These are phyloP conservation scores for Lentinula boryana DNA, from an alignment of 768 basidiomycete genomes.

Conservation along the genomic window DNA sequence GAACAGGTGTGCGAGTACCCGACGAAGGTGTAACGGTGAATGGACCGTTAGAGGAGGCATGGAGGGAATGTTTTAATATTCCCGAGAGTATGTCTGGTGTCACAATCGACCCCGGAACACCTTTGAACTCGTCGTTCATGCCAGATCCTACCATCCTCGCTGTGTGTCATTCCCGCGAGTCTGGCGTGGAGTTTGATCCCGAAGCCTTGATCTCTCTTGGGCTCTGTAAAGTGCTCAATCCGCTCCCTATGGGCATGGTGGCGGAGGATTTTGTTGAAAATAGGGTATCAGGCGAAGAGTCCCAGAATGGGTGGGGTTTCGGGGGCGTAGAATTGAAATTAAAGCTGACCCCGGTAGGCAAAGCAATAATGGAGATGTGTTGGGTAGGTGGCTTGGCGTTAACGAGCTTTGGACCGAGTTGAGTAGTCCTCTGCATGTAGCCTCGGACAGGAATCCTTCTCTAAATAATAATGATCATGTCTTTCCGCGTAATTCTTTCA, in stretches of 20 bases:
- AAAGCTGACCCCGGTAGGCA: slow-evolving; percentile 45
- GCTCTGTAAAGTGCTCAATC: slow-evolving; percentile 34
- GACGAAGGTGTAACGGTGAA: slow-evolving; percentile 63
- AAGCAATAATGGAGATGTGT: slow-evolving; percentile 51
- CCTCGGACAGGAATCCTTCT: neutral
- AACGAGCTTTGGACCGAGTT: slow-evolving; percentile 38
- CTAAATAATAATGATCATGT: neutral
- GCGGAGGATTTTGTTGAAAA: slow-evolving; percentile 33
- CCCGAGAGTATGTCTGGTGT: neutral
- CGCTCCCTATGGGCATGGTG: slow-evolving; percentile 15
- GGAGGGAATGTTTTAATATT: slow-evolving; percentile 34
- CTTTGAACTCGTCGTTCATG: slow-evolving; percentile 12
- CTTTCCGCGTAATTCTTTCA: neutral
- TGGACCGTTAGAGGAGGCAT: slow-evolving; percentile 51
- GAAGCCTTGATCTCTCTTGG: slow-evolving; percentile 77
- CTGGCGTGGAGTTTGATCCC: slow-evolving; percentile 73
- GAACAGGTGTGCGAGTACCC: slow-evolving; percentile 69
- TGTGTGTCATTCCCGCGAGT: slow-evolving; percentile 52
- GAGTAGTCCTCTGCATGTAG: slow-evolving; percentile 18
- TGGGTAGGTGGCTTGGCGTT: slow-evolving; percentile 49
- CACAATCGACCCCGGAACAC: slow-evolving; percentile 10
- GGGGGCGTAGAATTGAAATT: slow-evolving; percentile 8
- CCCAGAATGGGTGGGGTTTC: neutral
- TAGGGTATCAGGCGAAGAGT: neutral
- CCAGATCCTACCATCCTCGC: slow-evolving; percentile 48